phyloP scores from a whole-genome alignment of 352 stramenopile genomes.

The Pythium pyrilobum region DNA sequence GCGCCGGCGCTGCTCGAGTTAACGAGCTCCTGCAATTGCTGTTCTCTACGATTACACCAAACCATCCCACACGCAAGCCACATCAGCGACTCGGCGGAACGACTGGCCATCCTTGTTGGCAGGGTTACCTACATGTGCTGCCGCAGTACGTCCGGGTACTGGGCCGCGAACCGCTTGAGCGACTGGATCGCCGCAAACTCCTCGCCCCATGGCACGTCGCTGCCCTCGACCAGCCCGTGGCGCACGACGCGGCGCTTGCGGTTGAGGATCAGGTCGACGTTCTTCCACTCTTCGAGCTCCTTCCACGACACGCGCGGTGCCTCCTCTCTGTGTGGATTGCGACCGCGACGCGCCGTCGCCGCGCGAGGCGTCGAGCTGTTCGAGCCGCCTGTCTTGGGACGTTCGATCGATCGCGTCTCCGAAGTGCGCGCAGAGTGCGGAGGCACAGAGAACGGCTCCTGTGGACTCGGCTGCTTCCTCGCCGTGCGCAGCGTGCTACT shows the following conservation, averaged over 20 bases:
- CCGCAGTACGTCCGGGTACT: conserved; percentile 46
- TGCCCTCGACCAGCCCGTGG: conserved; percentile 33
- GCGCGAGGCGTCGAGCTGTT: neutral
- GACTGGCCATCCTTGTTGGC: neutral
- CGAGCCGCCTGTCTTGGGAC: neutral
- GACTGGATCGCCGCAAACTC: conserved; percentile 59
- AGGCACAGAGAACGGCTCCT: no score
- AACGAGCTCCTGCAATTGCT: conserved; percentile 14
- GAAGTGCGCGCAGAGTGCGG: no score
- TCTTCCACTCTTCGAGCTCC: conserved; percentile 54
- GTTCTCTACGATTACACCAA: neutral
- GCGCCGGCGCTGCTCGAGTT: neutral
- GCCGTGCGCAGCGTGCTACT: neutral
- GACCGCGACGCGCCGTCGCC: neutral
- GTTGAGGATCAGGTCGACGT: conserved; percentile 49
- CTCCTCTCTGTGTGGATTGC: neutral
- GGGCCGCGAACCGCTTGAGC: conserved; percentile 48
- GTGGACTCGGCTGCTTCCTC: neutral
- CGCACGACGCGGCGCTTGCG: conserved; percentile 44
- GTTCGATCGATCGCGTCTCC: no score
- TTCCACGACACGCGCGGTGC: conserved; percentile 16
- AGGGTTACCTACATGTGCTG: conserved; percentile 42
- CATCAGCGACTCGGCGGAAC: neutral
- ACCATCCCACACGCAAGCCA: neutral
- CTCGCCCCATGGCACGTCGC: conserved; percentile 48